Conservation (phyloP, 2,329 filamentous ascomycete species). For the Cladophialophora yegresii region DNA sequence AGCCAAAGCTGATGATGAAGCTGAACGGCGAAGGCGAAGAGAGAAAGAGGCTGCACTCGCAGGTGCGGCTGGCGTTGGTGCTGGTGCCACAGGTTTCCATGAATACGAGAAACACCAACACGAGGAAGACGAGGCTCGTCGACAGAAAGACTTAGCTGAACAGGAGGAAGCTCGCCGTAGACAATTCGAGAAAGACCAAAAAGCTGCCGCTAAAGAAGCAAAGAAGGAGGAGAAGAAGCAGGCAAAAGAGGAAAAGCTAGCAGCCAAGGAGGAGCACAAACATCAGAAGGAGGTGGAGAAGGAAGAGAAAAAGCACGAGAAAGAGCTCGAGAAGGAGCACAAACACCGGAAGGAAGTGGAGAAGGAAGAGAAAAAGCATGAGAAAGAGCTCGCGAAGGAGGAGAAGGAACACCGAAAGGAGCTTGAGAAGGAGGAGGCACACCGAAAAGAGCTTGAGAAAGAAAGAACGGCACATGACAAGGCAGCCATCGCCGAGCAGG, state of each 20-base stretch:
- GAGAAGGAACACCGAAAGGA: slow-evolving; percentile 3
- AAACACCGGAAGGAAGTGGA: slow-evolving; percentile 13
- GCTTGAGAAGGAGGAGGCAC: slow-evolving; percentile 21
- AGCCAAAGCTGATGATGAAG: background rate
- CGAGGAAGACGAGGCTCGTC: slow-evolving; percentile 20
- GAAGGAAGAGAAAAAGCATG: slow-evolving; percentile 23
- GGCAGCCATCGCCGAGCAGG: slow-evolving; percentile 3
- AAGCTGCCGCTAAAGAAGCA: slow-evolving; percentile 27
- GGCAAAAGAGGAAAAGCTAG: slow-evolving; percentile 28
- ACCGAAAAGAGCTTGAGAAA: slow-evolving; percentile 4
- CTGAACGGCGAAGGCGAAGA: background rate
- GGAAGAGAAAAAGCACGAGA: slow-evolving; percentile 15
- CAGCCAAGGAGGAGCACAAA: slow-evolving; percentile 26
- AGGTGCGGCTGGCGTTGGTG: slow-evolving; percentile 21
- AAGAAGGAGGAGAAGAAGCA: slow-evolving; percentile 30
- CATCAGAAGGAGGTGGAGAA: slow-evolving; percentile 22
- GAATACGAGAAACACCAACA: slow-evolving; percentile 26
- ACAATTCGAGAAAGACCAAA: slow-evolving; percentile 30
- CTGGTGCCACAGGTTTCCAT: slow-evolving; percentile 29
- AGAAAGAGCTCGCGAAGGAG: slow-evolving; percentile 24
- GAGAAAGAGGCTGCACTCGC: slow-evolving; percentile 20
- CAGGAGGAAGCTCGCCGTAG: slow-evolving; percentile 31
- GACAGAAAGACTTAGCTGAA: slow-evolving; percentile 31
- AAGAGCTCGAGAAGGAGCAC: slow-evolving; percentile 24
- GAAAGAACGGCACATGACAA: slow-evolving; percentile 6